A percentile compares a stretch with the other conserved stretches of the same genome.
Evolutionary conservation across 2,329 filamentous ascomycete species (phyloP).

Genomic region (Cladosporium austrohemisphaericum): DNA sequence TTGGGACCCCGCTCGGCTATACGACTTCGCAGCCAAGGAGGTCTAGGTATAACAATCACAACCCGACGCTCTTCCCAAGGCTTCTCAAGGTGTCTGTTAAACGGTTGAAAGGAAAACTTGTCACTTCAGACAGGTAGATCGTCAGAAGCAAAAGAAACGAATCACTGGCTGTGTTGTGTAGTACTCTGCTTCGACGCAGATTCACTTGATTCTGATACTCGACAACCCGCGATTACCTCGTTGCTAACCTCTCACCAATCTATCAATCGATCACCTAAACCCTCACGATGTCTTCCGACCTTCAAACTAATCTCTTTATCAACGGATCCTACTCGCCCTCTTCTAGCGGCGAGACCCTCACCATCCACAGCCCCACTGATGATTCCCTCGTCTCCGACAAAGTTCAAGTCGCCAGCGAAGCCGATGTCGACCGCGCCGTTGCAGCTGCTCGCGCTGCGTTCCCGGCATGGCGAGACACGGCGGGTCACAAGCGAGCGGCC

Average conservation of each 20-base stretch:
- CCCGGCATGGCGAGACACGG: constrained; percentile 62
- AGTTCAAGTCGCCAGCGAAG: constrained; percentile 48
- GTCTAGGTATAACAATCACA: too few species aligned
- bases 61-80: too few species aligned
- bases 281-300: constrained; percentile 22
- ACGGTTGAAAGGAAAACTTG: too few species aligned
- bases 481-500: constrained; percentile 58
- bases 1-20: not conserved
- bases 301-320: constrained; percentile 40
- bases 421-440: constrained; percentile 54
- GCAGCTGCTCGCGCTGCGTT: constrained; percentile 62
- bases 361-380: constrained; percentile 50
- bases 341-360: constrained; percentile 42
- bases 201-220: too few species aligned
- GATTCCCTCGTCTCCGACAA: constrained; percentile 49
- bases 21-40: too few species aligned
- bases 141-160: too few species aligned
- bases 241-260: not conserved
- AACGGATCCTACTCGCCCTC: constrained; percentile 27
- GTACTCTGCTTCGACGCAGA: too few species aligned
- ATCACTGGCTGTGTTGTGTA: too few species aligned
- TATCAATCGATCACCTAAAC: not conserved
- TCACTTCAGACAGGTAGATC: too few species aligned
- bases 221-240: too few species aligned
- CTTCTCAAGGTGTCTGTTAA: too few species aligned